These are phyloP conservation scores for Clitocybe nebularis DNA, from an alignment of 1,284 basidiomycete species.

Conservation along the genomic window DNA sequence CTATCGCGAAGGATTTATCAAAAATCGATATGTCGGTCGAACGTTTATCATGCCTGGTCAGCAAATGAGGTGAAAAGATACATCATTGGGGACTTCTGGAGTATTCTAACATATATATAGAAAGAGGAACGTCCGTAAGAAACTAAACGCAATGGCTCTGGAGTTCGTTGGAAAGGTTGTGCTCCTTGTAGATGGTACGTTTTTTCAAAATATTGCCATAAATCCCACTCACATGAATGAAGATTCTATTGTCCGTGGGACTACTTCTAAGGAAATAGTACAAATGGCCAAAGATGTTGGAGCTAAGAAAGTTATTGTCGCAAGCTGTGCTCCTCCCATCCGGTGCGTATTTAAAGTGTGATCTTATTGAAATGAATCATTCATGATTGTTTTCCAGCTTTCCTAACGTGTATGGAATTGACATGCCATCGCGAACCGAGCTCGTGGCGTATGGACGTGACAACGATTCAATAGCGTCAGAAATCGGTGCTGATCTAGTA, in stretches of 20 bases:
- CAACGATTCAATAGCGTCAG: constrained; percentile 71
- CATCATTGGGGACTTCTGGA: not conserved
- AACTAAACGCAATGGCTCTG: constrained; percentile 99
- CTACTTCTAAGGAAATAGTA: constrained; percentile 98
- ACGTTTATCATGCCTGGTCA: constrained; percentile 99
- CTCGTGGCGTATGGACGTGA: constrained; percentile 88
- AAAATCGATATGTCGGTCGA: constrained; percentile 97
- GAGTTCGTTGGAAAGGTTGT: constrained; percentile 95
- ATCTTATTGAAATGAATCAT: not conserved
- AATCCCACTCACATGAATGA: too few species aligned
- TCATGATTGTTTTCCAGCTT: constrained; percentile 44
- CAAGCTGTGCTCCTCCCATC: constrained; percentile 96
- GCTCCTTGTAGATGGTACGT: constrained; percentile 88
- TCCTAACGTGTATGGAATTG: constrained; percentile 98
- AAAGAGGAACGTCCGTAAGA: constrained; percentile 92
- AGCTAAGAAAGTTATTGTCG: constrained; percentile 95
- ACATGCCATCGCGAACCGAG: constrained; percentile 95
- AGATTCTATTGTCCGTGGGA: constrained; percentile 99
- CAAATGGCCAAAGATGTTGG: constrained; percentile 99
- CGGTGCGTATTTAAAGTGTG: constrained; percentile 41
- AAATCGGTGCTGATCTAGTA: constrained; percentile 94
- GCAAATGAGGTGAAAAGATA: constrained; percentile 64
- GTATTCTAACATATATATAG: constrained; percentile 33
- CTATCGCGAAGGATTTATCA: constrained; percentile 98
- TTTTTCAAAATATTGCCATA: not conserved